Evolutionary conservation across 345 rosid genomes (phyloP), one percentile per base, ranked within the genome.

Genomic region (Geranium brycei): DNA sequence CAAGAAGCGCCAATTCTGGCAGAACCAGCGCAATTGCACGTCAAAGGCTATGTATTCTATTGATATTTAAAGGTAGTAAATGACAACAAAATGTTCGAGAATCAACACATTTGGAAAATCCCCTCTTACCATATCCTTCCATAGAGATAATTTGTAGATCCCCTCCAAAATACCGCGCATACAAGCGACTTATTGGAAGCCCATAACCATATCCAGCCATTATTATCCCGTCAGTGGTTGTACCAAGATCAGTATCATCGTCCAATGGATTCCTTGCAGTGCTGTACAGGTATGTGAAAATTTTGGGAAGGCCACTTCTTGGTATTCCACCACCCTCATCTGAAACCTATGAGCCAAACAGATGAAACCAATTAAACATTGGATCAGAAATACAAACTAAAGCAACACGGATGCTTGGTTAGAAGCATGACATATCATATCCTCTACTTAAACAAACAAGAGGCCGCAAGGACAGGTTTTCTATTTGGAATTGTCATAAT

Each of bases 151-250:
- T 79, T 71, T 93, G 97, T 76, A 93, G 82, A 75, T 90, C 99
- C 19, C 99, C 99, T 66, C 99, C 99, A 28, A 93, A 93, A 70
- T 93, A 93, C 64, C 82, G 81, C 63, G 99, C 99, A 75, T 93
- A 91, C 75, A 93, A 73, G 40, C 99, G 96, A 62, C 99, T 93
- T 65, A 93, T 88, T 7, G 99, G 99, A 40, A 90, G 76, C 62
- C 99, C 99, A 65, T 77, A 93, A 18, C 99, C 99, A 73, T 86
- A 93, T 60, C 97, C 99, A 38, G 99, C 99, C 99, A 93, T 93
- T 12, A 84, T 93, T 64, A 84, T 81, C 32, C 70, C 64, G 75
- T 87, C 65, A 73, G 87, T 92, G 57, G 86, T 83, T 57, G 70
- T 76, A 67, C 85, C 89, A 16, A 82, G 85, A 73, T 83, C 88